These are phyloP conservation scores for Zizania palustris DNA, from an alignment of 202 grass and related monocot genomes.

Conservation along the genomic window DNA sequence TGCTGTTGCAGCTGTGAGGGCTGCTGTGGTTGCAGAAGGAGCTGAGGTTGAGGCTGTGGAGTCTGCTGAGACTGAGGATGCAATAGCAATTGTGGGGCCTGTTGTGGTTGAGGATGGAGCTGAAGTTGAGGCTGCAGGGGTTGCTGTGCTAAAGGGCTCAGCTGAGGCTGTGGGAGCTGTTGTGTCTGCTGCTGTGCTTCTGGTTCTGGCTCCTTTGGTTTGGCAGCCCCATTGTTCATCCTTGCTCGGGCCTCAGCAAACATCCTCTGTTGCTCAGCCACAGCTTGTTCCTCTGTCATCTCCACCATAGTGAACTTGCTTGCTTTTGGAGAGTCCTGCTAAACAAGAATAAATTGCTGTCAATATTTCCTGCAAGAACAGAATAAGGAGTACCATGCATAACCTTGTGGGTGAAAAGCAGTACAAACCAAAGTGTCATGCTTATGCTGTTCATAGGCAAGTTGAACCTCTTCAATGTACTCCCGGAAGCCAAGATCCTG, in stretches of 20 bases:
- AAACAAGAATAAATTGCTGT: slow-evolving; percentile 25
- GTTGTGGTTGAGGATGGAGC: slow-evolving; percentile 24
- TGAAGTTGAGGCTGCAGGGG: slow-evolving; percentile 26
- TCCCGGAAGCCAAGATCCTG: slow-evolving; percentile 97
- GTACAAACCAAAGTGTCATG: slow-evolving; percentile 86
- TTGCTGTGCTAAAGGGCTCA: slow-evolving; percentile 19
- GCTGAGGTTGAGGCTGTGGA: slow-evolving; percentile 18
- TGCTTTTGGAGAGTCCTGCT: slow-evolving; percentile 93
- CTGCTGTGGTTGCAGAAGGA: slow-evolving; percentile 9
- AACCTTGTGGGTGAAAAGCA: neutral
- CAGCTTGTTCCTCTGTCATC: slow-evolving; percentile 99
- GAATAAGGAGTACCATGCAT: slow-evolving; percentile 8
- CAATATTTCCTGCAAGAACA: slow-evolving; percentile 3
- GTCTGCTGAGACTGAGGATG: slow-evolving; percentile 18
- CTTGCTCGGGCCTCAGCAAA: slow-evolving; percentile 95
- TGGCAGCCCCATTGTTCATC: slow-evolving; percentile 83
- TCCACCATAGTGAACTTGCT: slow-evolving; percentile 79
- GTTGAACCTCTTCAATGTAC: slow-evolving; percentile 90
- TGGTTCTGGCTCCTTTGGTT: slow-evolving; percentile 56
- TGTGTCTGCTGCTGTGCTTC: slow-evolving; percentile 42
- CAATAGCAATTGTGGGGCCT: slow-evolving; percentile 4
- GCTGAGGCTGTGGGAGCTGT: neutral
- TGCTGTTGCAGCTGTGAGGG: neutral
- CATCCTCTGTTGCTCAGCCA: slow-evolving; percentile 96
- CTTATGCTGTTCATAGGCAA: slow-evolving; percentile 96